phyloP scores from a whole-genome alignment of 228 moss, liverwort and hornwort species.

The Sphagnum fallax region DNA sequence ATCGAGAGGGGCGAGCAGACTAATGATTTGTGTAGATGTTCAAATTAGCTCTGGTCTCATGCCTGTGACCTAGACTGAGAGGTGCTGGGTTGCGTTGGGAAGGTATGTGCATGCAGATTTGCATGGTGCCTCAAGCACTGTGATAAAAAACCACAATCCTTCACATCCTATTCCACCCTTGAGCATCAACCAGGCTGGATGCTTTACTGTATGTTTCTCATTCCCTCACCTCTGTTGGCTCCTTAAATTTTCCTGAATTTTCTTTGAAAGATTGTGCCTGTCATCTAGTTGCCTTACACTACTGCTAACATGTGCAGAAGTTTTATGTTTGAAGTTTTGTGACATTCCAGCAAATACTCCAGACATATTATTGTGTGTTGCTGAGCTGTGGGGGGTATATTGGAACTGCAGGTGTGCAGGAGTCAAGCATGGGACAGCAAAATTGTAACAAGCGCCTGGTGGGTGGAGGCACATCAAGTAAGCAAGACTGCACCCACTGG shows the following conservation, averaged over 20 bases:
- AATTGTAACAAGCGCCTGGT: slow-evolving; percentile 96
- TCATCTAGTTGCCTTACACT: no score
- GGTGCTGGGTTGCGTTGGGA: not conserved
- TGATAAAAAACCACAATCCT: slow-evolving; percentile 73
- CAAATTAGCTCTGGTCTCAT: no score
- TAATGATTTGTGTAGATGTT: no score
- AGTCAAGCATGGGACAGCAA: slow-evolving; percentile 99
- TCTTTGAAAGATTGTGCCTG: no score
- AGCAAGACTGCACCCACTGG: slow-evolving; percentile 97
- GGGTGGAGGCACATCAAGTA: slow-evolving; percentile 91
- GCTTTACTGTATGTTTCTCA: slow-evolving; percentile 47
- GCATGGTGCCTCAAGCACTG: slow-evolving; percentile 86
- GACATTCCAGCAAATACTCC: no score
- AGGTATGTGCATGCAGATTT: slow-evolving; percentile 96
- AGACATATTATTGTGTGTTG: no score
- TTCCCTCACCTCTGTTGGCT: no score
- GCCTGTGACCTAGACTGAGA: not conserved
- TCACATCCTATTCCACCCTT: slow-evolving; percentile 65
- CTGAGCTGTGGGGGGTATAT: not conserved
- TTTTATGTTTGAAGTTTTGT: no score
- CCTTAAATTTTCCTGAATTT: no score
- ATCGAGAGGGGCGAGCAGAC: no score
- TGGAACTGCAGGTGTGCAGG: slow-evolving; percentile 57
- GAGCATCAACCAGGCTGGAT: slow-evolving; percentile 85
- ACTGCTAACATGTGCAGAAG: no score